Percentiles rank a stretch among this genome's conserved stretches.
These are phyloP conservation scores for Chalciporus sp. DNA, from an alignment of 1,284 basidiomycete genomes.

Conservation along the genomic window DNA sequence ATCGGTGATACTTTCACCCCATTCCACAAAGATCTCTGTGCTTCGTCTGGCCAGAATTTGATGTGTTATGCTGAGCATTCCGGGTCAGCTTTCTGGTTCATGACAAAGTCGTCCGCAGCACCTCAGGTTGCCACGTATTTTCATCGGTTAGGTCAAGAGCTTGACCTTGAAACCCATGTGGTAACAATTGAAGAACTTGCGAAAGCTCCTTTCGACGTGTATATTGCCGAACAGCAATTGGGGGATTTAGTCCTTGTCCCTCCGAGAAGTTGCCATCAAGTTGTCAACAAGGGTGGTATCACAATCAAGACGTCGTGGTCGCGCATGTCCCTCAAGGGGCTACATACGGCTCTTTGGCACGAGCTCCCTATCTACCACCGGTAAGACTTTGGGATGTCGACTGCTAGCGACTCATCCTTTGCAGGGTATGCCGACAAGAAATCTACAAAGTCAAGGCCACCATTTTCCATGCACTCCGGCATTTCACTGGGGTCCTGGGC, in stretches of 20 bases:
- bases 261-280: conserved; percentile 75
- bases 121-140: conserved; percentile 59
- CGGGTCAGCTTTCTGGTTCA: conserved; percentile 80
- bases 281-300: conserved; percentile 74
- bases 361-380: conserved; percentile 77
- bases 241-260: conserved; percentile 82
- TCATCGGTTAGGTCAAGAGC: conserved; percentile 55
- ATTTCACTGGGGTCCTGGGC: conserved; percentile 38
- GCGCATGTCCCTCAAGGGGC: conserved; percentile 66
- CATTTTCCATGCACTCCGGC: conserved; percentile 55
- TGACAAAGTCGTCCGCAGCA: conserved; percentile 64
- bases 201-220: conserved; percentile 65
- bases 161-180: conserved; percentile 72
- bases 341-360: conserved; percentile 59
- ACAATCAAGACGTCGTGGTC: conserved; percentile 83
- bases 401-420: conserved; percentile 4
- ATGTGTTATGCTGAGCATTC: conserved; percentile 74
- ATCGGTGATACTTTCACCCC: conserved; percentile 77
- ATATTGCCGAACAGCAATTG: conserved; percentile 65
- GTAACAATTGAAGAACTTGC: conserved; percentile 64
- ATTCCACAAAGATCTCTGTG: conserved; percentile 79
- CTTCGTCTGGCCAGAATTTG: conserved; percentile 77
- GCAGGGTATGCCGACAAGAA: conserved; percentile 74
- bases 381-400: conserved; percentile 40
- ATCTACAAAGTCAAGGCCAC: conserved; percentile 71